Evolutionary conservation across 1,139 yeast species (phyloP), one percentile per base, ranked within the genome.

Genomic region (Tardiomyces depauwii): DNA sequence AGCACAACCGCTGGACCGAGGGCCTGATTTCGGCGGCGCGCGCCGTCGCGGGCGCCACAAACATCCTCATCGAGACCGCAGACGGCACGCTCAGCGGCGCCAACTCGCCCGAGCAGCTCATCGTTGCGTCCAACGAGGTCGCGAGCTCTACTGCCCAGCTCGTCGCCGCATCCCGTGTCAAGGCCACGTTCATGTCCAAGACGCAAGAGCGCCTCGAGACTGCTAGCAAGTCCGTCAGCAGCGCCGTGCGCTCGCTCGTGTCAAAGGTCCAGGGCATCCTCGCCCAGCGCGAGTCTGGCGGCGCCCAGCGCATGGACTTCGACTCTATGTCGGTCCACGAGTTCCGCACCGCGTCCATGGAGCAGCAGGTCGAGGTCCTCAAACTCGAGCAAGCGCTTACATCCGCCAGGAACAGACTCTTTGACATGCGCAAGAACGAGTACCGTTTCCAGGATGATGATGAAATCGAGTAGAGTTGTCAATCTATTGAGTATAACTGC

Each of bases 81-180:
- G 94, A 87, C 65, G 94, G 95, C 18, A 88, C 86, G 16, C 70
- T 87, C 43, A 72, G 76, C 45, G 73, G 75, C 10, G 63, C 65
- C 18, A 80, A 81, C 55, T 71, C 87, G 0, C 88, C 82, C 49
- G 96, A 88, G 60, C 87, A 87, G 64, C 74, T 87, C 51, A 83
- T 87, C 55, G 96, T 87, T 36, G 93, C 95, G 0, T 84, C 95
- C 1, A 86, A 85, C 58, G 95, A 87, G 61, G 95, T 88, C 19
- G 93, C 95, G 1, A 91, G 95, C 0, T 82, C 95, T 0, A 87
- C 96, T 0, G 95, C 94, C 1, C 96, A 87, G 67, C 73, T 87
- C 45, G 96, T 88, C 9, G 91, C 96, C 5, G 94, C 96, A 0
- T 82, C 96, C 0, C 75, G 96, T 56, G 95, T 86, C 36, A 86